Conservation (phyloP, 352 stramenopile species). For the Pythium periplocum region DNA sequence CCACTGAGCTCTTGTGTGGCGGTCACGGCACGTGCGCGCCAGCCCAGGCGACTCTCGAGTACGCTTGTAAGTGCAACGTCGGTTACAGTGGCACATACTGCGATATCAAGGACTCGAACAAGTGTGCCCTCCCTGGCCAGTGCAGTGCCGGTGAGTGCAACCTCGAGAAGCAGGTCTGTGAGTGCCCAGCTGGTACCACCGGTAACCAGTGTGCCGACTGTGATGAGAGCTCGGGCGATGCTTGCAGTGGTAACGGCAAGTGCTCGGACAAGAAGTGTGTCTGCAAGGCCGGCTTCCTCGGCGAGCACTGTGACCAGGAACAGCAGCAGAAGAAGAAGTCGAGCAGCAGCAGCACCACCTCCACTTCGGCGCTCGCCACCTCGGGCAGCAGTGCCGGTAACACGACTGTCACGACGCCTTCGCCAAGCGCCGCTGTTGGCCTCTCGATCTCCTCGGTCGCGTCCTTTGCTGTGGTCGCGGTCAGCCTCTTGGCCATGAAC, state of each 20-base stretch:
- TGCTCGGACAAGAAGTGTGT: conserved; percentile 48
- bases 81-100: conserved; percentile 64
- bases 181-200: conserved; percentile 57
- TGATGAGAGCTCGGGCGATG: conserved; percentile 43
- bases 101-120: conserved; percentile 61
- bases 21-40: conserved; percentile 64
- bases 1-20: conserved; percentile 44
- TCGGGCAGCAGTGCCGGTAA: neutral
- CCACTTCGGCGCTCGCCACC: conserved; percentile 3
- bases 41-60: conserved; percentile 34
- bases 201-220: conserved; percentile 70
- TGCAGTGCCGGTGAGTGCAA: conserved; percentile 66
- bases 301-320: conserved; percentile 67
- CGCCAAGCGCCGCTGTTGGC: too few species aligned
- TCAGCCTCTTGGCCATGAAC: too few species aligned
- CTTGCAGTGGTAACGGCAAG: conserved; percentile 58
- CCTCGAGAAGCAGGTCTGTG: conserved; percentile 55
- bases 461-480: too few species aligned
- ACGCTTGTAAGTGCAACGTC: conserved; percentile 69
- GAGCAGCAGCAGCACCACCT: conserved; percentile 1
- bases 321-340: conserved; percentile 24
- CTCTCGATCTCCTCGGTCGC: too few species aligned
- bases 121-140: conserved; percentile 65
- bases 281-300: conserved; percentile 55
- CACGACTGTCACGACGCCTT: neutral